These are phyloP conservation scores for Ophiobolus disseminans DNA, from an alignment of 2,329 filamentous ascomycete species.

Conservation along the genomic window DNA sequence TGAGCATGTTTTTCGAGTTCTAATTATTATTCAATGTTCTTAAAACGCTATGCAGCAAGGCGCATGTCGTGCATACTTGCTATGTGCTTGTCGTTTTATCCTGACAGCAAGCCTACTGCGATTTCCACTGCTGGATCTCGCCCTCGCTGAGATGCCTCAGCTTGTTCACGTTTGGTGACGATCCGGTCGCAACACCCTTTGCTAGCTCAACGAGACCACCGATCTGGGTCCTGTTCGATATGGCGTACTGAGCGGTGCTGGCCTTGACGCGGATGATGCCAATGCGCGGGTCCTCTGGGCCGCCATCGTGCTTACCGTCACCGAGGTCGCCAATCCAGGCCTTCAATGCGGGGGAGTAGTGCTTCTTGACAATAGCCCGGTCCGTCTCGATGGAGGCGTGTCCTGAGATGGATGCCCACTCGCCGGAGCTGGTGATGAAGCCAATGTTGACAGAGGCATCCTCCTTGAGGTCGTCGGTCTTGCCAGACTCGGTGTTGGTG, in stretches of 20 bases:
- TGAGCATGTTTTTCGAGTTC: too few relatives aligned
- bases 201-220: constrained; percentile 73
- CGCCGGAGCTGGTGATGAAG: constrained; percentile 76
- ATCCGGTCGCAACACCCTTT: constrained; percentile 76
- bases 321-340: constrained; percentile 83
- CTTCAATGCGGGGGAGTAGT: constrained; percentile 74
- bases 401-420: constrained; percentile 89
- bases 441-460: constrained; percentile 81
- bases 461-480: constrained; percentile 78
- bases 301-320: constrained; percentile 83
- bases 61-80: background rate
- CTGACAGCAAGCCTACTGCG: constrained; percentile 30
- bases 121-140: constrained; percentile 46
- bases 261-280: constrained; percentile 80
- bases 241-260: constrained; percentile 74
- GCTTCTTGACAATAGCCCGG: constrained; percentile 69
- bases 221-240: constrained; percentile 67
- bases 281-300: constrained; percentile 80
- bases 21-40: too few relatives aligned
- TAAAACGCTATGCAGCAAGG: too few relatives aligned
- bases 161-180: constrained; percentile 75
- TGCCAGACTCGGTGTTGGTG: constrained; percentile 88
- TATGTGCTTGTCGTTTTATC: background rate
- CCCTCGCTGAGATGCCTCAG: constrained; percentile 73
- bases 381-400: constrained; percentile 73